Conservation (phyloP, 2,329 filamentous ascomycete genomes). For the Epicoccum nigrum region DNA sequence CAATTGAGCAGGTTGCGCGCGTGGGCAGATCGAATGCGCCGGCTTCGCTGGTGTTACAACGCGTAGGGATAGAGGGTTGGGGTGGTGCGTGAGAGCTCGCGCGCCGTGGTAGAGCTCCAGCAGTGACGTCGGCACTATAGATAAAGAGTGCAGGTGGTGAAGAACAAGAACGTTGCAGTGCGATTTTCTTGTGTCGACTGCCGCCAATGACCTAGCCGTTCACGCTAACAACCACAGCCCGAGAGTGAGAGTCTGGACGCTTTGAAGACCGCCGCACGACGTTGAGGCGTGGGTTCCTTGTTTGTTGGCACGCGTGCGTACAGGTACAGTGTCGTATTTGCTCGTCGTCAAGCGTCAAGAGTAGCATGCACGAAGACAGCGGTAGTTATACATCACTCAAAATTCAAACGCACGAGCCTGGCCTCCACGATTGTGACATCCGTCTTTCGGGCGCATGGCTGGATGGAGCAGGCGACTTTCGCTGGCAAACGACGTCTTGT, state of each 20-base stretch:
- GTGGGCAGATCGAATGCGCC: constrained; percentile 6
- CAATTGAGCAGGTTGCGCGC: neutral
- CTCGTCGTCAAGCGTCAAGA: too few species aligned
- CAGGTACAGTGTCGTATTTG: constrained; percentile 1
- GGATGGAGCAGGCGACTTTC: constrained; percentile 27
- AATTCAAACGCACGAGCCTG: constrained; percentile 14
- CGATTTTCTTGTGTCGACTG: constrained; percentile 13
- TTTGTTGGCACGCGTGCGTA: constrained; percentile 25
- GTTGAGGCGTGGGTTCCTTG: constrained; percentile 4
- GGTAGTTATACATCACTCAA: neutral
- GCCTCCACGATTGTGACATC: constrained; percentile 25
- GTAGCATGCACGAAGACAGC: constrained; percentile 9
- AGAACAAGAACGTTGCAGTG: constrained; percentile 11
- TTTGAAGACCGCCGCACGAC: constrained; percentile 14
- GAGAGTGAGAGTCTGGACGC: constrained; percentile 4
- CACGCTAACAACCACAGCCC: constrained; percentile 11
- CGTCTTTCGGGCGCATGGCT: constrained; percentile 29
- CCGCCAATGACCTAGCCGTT: constrained; percentile 26
- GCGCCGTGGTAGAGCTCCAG: constrained; percentile 4
- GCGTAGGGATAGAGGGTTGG: constrained; percentile 9
- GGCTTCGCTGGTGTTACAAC: neutral
- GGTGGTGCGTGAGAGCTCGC: constrained; percentile 3
- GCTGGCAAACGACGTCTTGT: constrained; percentile 20
- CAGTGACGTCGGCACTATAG: constrained; percentile 17
- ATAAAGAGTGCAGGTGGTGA: constrained; percentile 10